Base-by-base conservation (phyloP, 148 eudicot genomes). In the Rhododendron ferrugineum region DNA sequence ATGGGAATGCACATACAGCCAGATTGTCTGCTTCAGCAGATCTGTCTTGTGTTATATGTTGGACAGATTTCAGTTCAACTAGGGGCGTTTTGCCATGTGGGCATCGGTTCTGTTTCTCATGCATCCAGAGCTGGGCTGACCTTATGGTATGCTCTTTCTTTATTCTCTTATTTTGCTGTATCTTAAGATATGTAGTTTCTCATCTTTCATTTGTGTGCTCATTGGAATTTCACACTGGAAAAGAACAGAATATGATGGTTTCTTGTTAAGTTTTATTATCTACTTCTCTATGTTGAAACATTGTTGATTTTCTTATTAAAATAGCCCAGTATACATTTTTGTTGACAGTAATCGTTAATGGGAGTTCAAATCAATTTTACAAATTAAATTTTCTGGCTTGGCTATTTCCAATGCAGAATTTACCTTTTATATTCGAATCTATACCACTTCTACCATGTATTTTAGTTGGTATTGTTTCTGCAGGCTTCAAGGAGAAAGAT, bases 71-170 rank as follows among this genome's bases (percentile, higher is more conserved):
- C 83, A 91, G 99, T 85, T 91, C 96, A 86, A 86, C 89, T 14
- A 93, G 99, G 85, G 99, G 99, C 60, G 90, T 91, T 85, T 89
- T 97, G 85, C 94, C 91, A 66, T 97, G 99, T 90, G 99, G 99
- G 64, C 99, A 97, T 89, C 92, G 99, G 56, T 97, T 95, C 89
- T 97, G 98, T 88, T 95, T 95, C 88, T 82, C 92, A 37, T 97
- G 99, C 93, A 97, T 97, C 87, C 95, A 93, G 91, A 89, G 70
- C 70, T 97, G 99, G 99, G 94, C 98, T 85, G 95, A 97, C 89
- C 88, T 64, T 70, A 84, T 91, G 97, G 99, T 96, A 91, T 78
- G 66, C 80, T 82, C 44, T 78, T 34, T 50, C n/a, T 64, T 78
- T 22, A 22, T 78, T 86, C 76, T 20, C 81, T 86, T 40, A 7